Conservation (phyloP, 495 filamentous ascomycete genomes). For the Diplogelasinospora grovesii region DNA sequence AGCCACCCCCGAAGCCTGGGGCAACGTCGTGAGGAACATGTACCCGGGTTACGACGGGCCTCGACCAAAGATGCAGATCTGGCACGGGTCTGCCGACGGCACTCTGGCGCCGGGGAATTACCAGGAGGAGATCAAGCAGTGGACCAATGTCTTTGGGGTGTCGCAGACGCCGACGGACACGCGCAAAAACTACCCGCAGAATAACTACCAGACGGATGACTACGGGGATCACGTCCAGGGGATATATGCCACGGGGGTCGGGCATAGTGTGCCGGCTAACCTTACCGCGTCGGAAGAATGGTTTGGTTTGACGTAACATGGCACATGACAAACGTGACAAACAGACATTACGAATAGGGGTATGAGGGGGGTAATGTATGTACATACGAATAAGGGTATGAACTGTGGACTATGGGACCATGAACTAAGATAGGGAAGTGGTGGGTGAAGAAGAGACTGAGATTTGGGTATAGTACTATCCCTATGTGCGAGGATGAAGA, state of each 20-base stretch:
- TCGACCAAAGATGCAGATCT: slow-evolving; percentile 51
- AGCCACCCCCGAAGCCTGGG: slow-evolving; percentile 38
- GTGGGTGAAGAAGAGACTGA: no score
- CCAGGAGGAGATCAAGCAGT: slow-evolving; percentile 45
- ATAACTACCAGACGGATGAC: slow-evolving; percentile 31
- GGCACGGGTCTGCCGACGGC: slow-evolving; percentile 42
- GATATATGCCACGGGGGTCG: slow-evolving; percentile 34
- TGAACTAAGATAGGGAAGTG: no score
- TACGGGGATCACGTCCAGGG: slow-evolving; percentile 33
- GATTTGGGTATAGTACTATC: no score
- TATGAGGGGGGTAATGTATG: no score
- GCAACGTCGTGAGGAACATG: slow-evolving; percentile 36
- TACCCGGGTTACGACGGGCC: slow-evolving; percentile 42
- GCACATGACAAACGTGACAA: no score
- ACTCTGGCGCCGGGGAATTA: slow-evolving; percentile 42
- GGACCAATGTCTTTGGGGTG: slow-evolving; percentile 43
- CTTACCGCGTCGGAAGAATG: slow-evolving; percentile 31
- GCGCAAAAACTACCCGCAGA: slow-evolving; percentile 28
- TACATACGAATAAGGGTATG: no score
- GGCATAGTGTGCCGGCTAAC: slow-evolving; percentile 32
- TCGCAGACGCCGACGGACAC: slow-evolving; percentile 23
- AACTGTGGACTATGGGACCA: no score
- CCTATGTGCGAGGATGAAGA: no score
- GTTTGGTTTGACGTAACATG: slow-evolving; percentile 36
- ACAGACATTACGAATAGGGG: no score